Base-by-base conservation (phyloP, 1,284 basidiomycete genomes). In the Hymenochaete sp. region DNA sequence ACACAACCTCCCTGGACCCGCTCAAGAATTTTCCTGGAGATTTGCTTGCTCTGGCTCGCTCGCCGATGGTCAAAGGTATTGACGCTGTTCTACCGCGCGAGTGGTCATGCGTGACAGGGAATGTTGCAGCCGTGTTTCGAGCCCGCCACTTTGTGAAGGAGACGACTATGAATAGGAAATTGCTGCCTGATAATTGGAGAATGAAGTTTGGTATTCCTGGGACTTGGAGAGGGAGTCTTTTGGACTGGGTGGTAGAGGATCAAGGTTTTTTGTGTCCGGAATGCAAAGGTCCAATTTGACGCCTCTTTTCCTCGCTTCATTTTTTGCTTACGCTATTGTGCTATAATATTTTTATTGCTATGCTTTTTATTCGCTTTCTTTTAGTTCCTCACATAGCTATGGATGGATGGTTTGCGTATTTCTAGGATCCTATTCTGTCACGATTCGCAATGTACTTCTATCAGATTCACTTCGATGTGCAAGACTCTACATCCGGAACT, bases 1-100 rank as follows among this genome's bases (percentile, higher is more conserved):
- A 39, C 19, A 18, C 33, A 35, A 18, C 21, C 21, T 14, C 14
- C 14, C 19, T 14, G 29, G 40, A 31, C 32, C 33, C 7, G 8
- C 39, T 38, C 29, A 19, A 8, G 6, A 3, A 32, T 7, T 19
- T 50, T 5, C 49, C 44, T 6, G 9, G 16, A 2, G 26, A 42
- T n/a, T 40, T 50, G n/a, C 49, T 47, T 22, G 26, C 41, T 3
- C 35, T 50, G 16, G 44, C 44, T 3, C 49, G 41, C 19, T 50
- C 49, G 16, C 49, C 49, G 5, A 50, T 50, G 31, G 49, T 44
- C 5, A 46, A 37, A 21, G 46, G 46, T 11, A 21, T 21, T 14
- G 48, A 38, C 13, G 32, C 38, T 9, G 33, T 35, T n/a, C 25
- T 48, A 13, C 44, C 48, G 9, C 26, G 18, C 8, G 33, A 38